Evolutionary conservation across 352 stramenopile genomes (phyloP), one percentile per base, ranked within the genome.

Genomic region (Phytophthora crassamura): DNA sequence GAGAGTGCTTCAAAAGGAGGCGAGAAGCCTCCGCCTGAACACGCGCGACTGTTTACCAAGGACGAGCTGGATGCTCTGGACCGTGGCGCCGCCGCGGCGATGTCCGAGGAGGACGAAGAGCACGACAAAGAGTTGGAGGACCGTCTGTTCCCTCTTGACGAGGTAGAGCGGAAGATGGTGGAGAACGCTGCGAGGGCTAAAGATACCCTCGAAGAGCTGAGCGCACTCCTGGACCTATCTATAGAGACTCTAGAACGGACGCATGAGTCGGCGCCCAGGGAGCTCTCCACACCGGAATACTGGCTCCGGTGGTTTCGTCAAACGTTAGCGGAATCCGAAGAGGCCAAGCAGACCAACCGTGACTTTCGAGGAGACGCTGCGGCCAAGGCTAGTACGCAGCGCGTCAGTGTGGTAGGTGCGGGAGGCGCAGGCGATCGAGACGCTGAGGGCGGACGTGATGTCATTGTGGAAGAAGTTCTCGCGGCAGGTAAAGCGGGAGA

Each of bases 101-200:
- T n/a, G n/a, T n/a, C n/a, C n/a, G n/a, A n/a, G n/a, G 35, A 58
- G 15, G 16, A 10, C 30, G 22, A 25, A 58, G 50, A 58, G 1
- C 39, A 39, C n/a, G 12, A 58, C n/a, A 58, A 58, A n/a, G 36
- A 58, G 11, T 34, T 46, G 7, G 50, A 58, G 28, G 50, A 38
- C 12, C 35, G 50, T 6, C 7, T 58, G n/a, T 39, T n/a, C n/a
- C 9, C 25, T 18, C 25, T 58, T 0, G 36, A 47, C 22, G 40
- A 60, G n/a, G 40, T 60, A 4, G 52, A 25, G n/a, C n/a, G n/a
- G 22, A 25, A 25, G 22, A 25, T 25, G 18, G 25, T 5, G 6
- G 4, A 50, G 30, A 60, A 60, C 32, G 36, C 34, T 30, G 36
- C 22, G 2, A 3, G 11, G 11, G 35, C 49, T 16, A 15, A 18